Evolutionary conservation across 2,329 filamentous ascomycete species (phyloP).

Genomic region (Colletotrichum orchidophilum): DNA sequence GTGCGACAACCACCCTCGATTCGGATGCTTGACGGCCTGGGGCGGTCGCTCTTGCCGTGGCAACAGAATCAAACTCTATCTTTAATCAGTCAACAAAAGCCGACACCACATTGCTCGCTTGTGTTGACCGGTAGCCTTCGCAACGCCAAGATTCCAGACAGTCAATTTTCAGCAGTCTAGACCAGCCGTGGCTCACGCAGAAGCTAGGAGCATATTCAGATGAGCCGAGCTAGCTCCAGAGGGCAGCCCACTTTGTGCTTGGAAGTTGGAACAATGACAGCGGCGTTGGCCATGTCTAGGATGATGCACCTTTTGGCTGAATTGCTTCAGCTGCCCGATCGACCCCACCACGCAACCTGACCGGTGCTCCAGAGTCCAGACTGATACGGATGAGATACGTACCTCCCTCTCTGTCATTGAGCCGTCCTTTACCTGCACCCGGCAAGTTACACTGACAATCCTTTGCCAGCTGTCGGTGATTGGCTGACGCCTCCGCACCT

Average conservation of each 20-base stretch:
- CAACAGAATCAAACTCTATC: constrained; percentile 18
- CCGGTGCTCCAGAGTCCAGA: background rate
- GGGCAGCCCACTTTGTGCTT: background rate
- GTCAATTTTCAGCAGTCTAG: background rate
- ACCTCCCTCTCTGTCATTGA: background rate
- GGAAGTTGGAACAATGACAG: background rate
- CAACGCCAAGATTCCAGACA: background rate
- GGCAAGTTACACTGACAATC: background rate
- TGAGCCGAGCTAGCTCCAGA: background rate
- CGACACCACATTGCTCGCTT: background rate
- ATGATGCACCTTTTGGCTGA: background rate
- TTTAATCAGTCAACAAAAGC: constrained; percentile 26
- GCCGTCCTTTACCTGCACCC: background rate
- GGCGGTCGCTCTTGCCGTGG: constrained; percentile 19
- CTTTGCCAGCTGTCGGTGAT: background rate
- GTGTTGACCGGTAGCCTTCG: background rate
- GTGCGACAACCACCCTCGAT: constrained; percentile 21
- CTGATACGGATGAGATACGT: background rate
- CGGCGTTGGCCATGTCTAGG: background rate
- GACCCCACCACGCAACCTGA: background rate
- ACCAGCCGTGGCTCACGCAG: background rate
- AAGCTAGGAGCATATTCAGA: background rate
- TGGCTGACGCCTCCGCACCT: constrained; percentile 5
- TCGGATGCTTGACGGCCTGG: constrained; percentile 9
- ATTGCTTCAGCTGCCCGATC: constrained; percentile 13